phyloP scores from a whole-genome alignment of 1,284 basidiomycete genomes.

The Cryptococcus sp. region DNA sequence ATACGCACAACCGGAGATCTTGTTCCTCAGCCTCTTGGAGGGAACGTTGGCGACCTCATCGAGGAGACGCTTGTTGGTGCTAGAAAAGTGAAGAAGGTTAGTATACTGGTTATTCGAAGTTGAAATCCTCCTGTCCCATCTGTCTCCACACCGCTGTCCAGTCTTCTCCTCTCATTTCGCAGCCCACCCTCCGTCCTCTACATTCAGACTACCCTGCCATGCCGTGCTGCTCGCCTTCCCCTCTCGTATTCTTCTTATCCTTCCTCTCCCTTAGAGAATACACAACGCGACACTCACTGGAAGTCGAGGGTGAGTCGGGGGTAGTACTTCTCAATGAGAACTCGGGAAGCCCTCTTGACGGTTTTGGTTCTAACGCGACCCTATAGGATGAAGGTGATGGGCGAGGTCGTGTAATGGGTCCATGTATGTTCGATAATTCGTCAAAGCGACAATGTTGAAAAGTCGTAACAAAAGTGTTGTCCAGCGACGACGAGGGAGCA shows the following conservation, averaged over 20 bases:
- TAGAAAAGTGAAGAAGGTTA: conserved; percentile 22
- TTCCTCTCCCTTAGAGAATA: neutral
- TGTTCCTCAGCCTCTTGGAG: conserved; percentile 99
- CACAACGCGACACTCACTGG: conserved; percentile 59
- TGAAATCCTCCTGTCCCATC: neutral
- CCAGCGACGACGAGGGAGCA: too few species aligned
- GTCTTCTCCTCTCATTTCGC: neutral
- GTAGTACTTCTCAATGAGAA: conserved; percentile 99
- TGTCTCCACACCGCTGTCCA: too few species aligned
- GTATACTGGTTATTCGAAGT: neutral
- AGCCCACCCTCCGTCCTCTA: neutral
- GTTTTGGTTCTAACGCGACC: conserved; percentile 99
- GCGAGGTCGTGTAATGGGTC: neutral
- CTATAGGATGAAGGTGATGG: conserved; percentile 55
- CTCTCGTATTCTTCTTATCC: neutral
- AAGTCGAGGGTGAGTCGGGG: conserved; percentile 95
- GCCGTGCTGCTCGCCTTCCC: neutral
- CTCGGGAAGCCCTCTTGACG: conserved; percentile 98
- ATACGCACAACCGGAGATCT: conserved; percentile 81
- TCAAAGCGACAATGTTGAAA: neutral
- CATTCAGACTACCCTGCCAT: neutral
- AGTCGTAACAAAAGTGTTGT: too few species aligned
- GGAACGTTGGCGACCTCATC: conserved; percentile 99
- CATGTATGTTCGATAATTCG: neutral
- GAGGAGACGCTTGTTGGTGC: conserved; percentile 98